Conservation (phyloP, 148 eudicot genomes). For the Camellia japonica region DNA sequence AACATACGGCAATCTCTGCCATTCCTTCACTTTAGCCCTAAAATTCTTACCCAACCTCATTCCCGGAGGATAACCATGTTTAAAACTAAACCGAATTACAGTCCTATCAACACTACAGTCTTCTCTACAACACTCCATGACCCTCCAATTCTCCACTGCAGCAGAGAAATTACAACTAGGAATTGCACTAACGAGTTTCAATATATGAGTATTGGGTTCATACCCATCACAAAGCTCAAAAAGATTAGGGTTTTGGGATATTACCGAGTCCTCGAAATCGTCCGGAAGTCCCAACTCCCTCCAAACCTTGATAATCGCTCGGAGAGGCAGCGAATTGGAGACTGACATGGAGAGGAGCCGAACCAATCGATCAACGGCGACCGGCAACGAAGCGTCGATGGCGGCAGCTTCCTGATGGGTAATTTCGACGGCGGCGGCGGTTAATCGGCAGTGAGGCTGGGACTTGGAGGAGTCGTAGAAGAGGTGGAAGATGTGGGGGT, state of each 20-base stretch:
- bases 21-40: constrained; percentile 72
- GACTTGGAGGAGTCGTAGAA: constrained; percentile 43
- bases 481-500: constrained; percentile 70
- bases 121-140: constrained; percentile 72
- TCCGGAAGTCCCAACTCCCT: constrained; percentile 89
- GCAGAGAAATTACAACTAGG: constrained; percentile 43
- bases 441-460: constrained; percentile 51
- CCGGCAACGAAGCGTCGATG: constrained; percentile 30
- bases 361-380: constrained; percentile 54
- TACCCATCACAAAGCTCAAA: constrained; percentile 59
- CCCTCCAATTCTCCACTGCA: constrained; percentile 81
- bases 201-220: constrained; percentile 73
- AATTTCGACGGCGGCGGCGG: constrained; percentile 41
- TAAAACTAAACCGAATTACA: constrained; percentile 64
- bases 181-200: constrained; percentile 45
- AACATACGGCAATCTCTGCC: constrained; percentile 67
- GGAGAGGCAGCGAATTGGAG: constrained; percentile 57
- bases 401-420: constrained; percentile 46
- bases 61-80: constrained; percentile 81
- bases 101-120: constrained; percentile 57
- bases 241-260: constrained; percentile 45
- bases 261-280: constrained; percentile 84
- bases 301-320: constrained; percentile 87
- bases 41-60: constrained; percentile 75
- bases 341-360: constrained; percentile 65